Percentiles rank a stretch among this genome's conserved stretches.
phyloP scores from a whole-genome alignment of 2,329 filamentous ascomycete species.

The Stagonosporopsis tanaceti region DNA sequence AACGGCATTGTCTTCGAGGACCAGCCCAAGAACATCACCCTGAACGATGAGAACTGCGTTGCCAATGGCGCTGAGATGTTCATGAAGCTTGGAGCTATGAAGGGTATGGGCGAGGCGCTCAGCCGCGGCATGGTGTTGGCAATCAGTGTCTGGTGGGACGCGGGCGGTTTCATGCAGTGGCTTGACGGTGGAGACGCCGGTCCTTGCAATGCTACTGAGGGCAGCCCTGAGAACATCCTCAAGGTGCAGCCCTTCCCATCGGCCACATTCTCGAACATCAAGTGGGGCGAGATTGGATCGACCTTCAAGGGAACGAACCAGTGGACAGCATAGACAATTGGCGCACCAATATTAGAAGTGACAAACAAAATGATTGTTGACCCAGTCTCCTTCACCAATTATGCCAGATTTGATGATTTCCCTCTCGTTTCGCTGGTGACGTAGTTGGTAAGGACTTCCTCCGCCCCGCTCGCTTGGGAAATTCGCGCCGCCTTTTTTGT shows the following conservation, averaged over 20 bases:
- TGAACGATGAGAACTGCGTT: constrained; percentile 44
- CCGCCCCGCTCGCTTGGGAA: neutral
- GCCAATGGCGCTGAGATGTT: constrained; percentile 38
- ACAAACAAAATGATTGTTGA: neutral
- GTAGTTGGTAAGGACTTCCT: neutral
- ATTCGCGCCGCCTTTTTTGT: neutral
- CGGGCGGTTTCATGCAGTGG: constrained; percentile 64
- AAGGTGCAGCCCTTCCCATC: constrained; percentile 58
- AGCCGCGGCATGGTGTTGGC: constrained; percentile 62
- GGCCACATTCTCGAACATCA: constrained; percentile 65
- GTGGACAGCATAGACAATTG: constrained; percentile 27
- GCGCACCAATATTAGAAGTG: neutral
- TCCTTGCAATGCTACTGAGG: constrained; percentile 63
- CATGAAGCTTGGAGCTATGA: constrained; percentile 52
- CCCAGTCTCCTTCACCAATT: neutral
- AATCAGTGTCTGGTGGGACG: constrained; percentile 65
- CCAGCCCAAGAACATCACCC: constrained; percentile 50
- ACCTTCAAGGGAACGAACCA: constrained; percentile 51
- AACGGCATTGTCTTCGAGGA: constrained; percentile 67
- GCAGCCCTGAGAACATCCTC: constrained; percentile 59
- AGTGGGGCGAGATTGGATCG: constrained; percentile 68
- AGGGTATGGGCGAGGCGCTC: constrained; percentile 58
- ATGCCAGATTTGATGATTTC: neutral
- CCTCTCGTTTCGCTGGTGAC: neutral
- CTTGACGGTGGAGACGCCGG: constrained; percentile 61